phyloP scores from a whole-genome alignment of 2,329 filamentous ascomycete species.

The Alternaria conjuncta region DNA sequence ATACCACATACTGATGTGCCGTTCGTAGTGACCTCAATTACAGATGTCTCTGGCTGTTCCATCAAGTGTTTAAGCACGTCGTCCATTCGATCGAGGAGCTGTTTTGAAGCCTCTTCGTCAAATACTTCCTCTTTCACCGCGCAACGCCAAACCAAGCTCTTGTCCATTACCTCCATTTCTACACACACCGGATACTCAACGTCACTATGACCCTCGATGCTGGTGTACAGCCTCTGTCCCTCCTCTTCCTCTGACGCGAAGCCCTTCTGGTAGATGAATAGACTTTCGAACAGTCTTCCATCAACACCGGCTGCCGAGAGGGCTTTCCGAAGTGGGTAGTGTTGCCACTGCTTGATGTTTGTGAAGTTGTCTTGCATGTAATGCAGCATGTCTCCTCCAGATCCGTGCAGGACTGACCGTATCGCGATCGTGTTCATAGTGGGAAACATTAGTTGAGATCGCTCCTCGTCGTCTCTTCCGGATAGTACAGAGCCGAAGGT shows the following conservation, averaged over 20 bases:
- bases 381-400: slow-evolving; percentile 66
- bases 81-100: slow-evolving; percentile 67
- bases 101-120: slow-evolving; percentile 53
- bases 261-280: slow-evolving; percentile 70
- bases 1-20: slow-evolving; percentile 71
- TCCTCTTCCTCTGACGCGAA: slow-evolving; percentile 41
- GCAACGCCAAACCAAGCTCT: slow-evolving; percentile 70
- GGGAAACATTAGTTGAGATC: slow-evolving; percentile 76
- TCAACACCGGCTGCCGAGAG: slow-evolving; percentile 59
- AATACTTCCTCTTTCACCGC: slow-evolving; percentile 69
- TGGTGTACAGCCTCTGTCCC: slow-evolving; percentile 61
- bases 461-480: slow-evolving; percentile 76
- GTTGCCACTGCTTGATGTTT: slow-evolving; percentile 72
- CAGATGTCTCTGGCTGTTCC: slow-evolving; percentile 53
- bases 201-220: slow-evolving; percentile 67
- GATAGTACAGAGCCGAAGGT: slow-evolving; percentile 84
- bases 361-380: slow-evolving; percentile 76
- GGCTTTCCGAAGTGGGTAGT: slow-evolving; percentile 76
- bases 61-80: slow-evolving; percentile 64
- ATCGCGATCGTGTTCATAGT: slow-evolving; percentile 91
- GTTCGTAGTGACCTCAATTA: slow-evolving; percentile 61
- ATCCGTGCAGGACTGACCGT: slow-evolving; percentile 75
- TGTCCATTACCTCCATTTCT: slow-evolving; percentile 72
- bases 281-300: slow-evolving; percentile 65
- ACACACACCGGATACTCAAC: slow-evolving; percentile 84